Percentiles rank a stretch among this genome's conserved stretches.
phyloP scores from a whole-genome alignment of 768 basidiomycete genomes.

The Lepiota brunneoincarnata region DNA sequence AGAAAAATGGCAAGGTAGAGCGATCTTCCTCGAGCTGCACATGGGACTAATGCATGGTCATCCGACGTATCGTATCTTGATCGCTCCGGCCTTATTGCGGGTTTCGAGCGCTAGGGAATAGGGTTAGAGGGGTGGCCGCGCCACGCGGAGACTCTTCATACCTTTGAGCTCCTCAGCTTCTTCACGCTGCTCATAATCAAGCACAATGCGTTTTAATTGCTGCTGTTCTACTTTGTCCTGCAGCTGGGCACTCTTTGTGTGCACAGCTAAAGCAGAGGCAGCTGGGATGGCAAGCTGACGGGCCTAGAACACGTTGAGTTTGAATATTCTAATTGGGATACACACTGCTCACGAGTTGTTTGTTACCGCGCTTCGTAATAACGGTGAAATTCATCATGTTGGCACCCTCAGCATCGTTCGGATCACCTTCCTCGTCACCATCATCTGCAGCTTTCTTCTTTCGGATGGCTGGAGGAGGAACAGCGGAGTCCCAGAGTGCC shows the following conservation, averaged over 20 bases:
- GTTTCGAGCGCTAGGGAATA: constrained; percentile 56
- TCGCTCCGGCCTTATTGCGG: constrained; percentile 61
- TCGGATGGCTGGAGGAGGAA: constrained; percentile 61
- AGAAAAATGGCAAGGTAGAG: not conserved
- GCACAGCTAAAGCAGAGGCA: constrained; percentile 83
- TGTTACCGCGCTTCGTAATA: constrained; percentile 90
- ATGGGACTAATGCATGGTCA: constrained; percentile 27
- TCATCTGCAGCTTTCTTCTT: constrained; percentile 65
- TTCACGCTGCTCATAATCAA: constrained; percentile 88
- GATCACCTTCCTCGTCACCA: constrained; percentile 46
- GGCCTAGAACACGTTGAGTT: constrained; percentile 41
- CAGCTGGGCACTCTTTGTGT: constrained; percentile 87
- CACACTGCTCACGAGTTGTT: constrained; percentile 66
- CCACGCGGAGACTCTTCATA: constrained; percentile 20
- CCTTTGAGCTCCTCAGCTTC: constrained; percentile 83
- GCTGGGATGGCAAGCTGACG: constrained; percentile 90
- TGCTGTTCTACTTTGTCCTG: constrained; percentile 97
- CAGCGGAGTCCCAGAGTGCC: constrained; percentile 86
- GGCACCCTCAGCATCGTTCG: constrained; percentile 29
- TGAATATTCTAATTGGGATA: constrained; percentile 1
- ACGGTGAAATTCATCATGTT: constrained; percentile 87
- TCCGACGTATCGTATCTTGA: constrained; percentile 78
- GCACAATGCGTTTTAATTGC: constrained; percentile 91
- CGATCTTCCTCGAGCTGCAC: not conserved
- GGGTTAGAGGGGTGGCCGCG: not conserved